Conservation (phyloP, 306 rosid genomes). For the Prosopis cineraria region DNA sequence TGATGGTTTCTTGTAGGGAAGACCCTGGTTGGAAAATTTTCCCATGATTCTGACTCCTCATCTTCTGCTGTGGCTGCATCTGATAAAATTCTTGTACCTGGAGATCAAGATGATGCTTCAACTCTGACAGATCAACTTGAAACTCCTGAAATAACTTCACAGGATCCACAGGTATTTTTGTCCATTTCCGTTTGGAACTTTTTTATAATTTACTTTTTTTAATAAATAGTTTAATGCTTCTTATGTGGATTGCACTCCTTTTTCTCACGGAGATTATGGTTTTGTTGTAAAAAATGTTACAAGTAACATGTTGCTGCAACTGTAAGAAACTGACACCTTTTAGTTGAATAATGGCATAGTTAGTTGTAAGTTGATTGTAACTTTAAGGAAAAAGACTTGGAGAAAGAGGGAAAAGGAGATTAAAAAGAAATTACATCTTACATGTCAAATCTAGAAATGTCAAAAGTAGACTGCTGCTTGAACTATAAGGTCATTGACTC, state of each 20-base stretch:
- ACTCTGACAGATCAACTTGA: slow-evolving; percentile 58
- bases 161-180: slow-evolving; percentile 66
- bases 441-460: neutral
- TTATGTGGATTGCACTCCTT: neutral
- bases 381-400: slow-evolving; percentile 18
- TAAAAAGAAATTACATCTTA: neutral
- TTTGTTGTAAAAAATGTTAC: slow-evolving; percentile 1
- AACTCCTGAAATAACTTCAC: slow-evolving; percentile 46
- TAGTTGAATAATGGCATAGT: slow-evolving; percentile 23
- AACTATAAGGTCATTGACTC: neutral
- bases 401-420: neutral
- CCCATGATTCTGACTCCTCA: slow-evolving; percentile 65
- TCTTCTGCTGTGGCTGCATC: slow-evolving; percentile 68
- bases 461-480: slow-evolving; percentile 14
- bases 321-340: neutral
- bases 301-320: neutral
- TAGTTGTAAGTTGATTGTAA: slow-evolving; percentile 17
- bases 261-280: neutral
- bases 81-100: slow-evolving; percentile 73
- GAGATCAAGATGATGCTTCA: slow-evolving; percentile 56
- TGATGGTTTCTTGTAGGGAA: slow-evolving; percentile 61
- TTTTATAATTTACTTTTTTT: neutral
- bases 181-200: slow-evolving; percentile 4
- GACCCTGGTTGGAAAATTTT: slow-evolving; percentile 56
- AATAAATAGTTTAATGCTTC: slow-evolving; percentile 25